Evolutionary conservation across 352 stramenopile species (phyloP).

Genomic region (Phytophthora aleatoria): DNA sequence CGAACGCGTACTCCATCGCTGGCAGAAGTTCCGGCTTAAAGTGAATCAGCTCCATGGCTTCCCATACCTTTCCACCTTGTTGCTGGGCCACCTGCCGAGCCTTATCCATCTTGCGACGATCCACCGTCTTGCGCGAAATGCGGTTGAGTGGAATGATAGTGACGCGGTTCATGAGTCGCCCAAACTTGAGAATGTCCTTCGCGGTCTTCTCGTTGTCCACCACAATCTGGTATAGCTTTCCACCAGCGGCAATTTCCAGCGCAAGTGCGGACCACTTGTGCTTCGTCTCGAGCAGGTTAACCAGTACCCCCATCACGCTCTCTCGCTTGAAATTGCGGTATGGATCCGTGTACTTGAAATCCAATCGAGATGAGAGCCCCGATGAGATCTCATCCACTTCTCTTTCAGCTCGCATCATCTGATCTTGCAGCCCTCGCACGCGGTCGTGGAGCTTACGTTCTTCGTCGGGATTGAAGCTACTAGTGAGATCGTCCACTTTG

Average conservation of each 20-base stretch:
- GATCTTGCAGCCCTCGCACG: slow-evolving; percentile 62
- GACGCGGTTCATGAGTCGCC: slow-evolving; percentile 95
- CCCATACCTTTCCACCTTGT: slow-evolving; percentile 89
- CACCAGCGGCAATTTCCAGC: slow-evolving; percentile 97
- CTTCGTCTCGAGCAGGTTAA: slow-evolving; percentile 95
- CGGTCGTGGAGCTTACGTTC: slow-evolving; percentile 67
- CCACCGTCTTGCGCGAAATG: slow-evolving; percentile 88
- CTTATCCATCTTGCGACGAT: slow-evolving; percentile 75
- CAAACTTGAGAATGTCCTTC: slow-evolving; percentile 98
- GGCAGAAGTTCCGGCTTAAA: slow-evolving; percentile 95
- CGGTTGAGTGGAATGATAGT: slow-evolving; percentile 99
- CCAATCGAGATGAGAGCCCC: slow-evolving; percentile 93
- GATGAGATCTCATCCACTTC: slow-evolving; percentile 93
- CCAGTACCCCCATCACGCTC: slow-evolving; percentile 98
- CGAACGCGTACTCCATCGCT: slow-evolving; percentile 99
- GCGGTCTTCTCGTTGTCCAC: slow-evolving; percentile 98
- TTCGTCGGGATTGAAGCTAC: slow-evolving; percentile 79
- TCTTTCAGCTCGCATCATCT: slow-evolving; percentile 74
- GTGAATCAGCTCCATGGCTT: slow-evolving; percentile 97
- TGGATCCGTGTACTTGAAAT: slow-evolving; percentile 97
- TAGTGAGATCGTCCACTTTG: slow-evolving; percentile 62
- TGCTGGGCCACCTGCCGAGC: slow-evolving; percentile 87
- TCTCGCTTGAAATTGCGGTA: slow-evolving; percentile 94
- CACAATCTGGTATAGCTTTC: slow-evolving; percentile 99
- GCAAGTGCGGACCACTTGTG: slow-evolving; percentile 93